Base-by-base conservation (phyloP, 768 basidiomycete genomes). In the Amanita phalloides region DNA sequence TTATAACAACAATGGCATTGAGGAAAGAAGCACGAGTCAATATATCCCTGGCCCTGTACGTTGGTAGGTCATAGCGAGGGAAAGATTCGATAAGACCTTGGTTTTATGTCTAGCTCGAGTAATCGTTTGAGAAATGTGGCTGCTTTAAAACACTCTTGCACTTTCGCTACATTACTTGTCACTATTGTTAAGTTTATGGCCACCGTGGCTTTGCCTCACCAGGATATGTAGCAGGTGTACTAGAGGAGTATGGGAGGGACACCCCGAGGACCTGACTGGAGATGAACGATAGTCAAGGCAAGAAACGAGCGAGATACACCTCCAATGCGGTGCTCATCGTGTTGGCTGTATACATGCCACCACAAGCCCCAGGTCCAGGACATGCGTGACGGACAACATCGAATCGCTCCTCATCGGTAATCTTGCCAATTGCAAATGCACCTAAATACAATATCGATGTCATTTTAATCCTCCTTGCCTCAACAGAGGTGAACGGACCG, bases 261-360 rank as follows among this genome's bases (percentile, higher is more conserved):
- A 94, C 82, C 23, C 90, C 91, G 51, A 94, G 73, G 4, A 81
- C 86, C 67, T 72, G 44, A 23, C 28, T 4, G 3, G 33, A 11
- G 13, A 53, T 37, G 25, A n/a, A 25, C 38, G 13, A 17, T n/a
- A 36, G 20, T 41, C 25, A 37, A 41, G 42, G 13, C 44, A 5
- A 5, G 2, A 49, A 46, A 45, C 36, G 32, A 48, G 14, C 6
- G 28, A 28, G 44, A 43, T 54, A 30, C n/a, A 69, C 73, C 64
- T 92, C 90, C 28, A 93, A 71, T 14, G 78, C 83, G 38, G 86
- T 83, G 55, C 86, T 87, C 90, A 92, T 91, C 0, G 90, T 91
- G 59, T 92, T 92, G 32, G 90, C 90, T 7, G 89, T 90, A 62
- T 82, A 91, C 89, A 91, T 91, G 11, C 88, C 89, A 26, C 90